Percentiles rank a stretch among this genome's conserved stretches.
Evolutionary conservation across 116 monocot species (phyloP).

Genomic region (Trichopus zeylanicus): DNA sequence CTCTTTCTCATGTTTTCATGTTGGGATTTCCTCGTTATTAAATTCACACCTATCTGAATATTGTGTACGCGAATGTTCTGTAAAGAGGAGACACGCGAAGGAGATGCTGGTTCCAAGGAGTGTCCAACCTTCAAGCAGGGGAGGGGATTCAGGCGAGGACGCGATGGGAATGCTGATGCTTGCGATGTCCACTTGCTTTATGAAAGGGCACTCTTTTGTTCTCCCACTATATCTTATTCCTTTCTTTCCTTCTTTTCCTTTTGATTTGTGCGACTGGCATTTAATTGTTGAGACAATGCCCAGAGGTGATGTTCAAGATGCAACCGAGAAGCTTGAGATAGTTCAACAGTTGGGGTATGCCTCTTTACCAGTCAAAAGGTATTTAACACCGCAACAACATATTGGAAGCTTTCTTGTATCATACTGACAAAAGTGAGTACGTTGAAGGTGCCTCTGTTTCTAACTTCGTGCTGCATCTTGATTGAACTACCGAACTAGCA

Average conservation of each 20-base stretch:
- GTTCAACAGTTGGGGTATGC: constrained; percentile 25
- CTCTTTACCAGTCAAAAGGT: no score
- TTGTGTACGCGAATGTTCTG: no score
- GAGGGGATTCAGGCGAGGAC: constrained; percentile 24
- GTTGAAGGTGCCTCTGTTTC: background rate
- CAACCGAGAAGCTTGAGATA: constrained; percentile 69
- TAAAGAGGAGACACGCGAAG: no score
- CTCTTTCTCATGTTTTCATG: no score
- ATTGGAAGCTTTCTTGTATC: background rate
- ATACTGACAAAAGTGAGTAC: no score
- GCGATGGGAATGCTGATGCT: constrained; percentile 51
- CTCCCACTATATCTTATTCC: background rate
- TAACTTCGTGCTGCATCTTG: background rate
- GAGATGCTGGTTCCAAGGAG: constrained; percentile 74
- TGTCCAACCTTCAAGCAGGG: constrained; percentile 34
- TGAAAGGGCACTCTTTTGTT: constrained; percentile 43
- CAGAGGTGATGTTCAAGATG: constrained; percentile 63
- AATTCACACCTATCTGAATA: no score
- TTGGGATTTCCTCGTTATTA: no score
- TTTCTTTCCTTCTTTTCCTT: background rate
- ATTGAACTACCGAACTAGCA: constrained; percentile 10
- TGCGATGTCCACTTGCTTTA: constrained; percentile 86
- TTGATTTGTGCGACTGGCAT: background rate
- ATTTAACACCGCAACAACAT: background rate
- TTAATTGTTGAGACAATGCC: constrained; percentile 2